These are phyloP conservation scores for Tetratostichococcus sp. DNA, from an alignment of 139 green algal genomes.

Conservation along the genomic window DNA sequence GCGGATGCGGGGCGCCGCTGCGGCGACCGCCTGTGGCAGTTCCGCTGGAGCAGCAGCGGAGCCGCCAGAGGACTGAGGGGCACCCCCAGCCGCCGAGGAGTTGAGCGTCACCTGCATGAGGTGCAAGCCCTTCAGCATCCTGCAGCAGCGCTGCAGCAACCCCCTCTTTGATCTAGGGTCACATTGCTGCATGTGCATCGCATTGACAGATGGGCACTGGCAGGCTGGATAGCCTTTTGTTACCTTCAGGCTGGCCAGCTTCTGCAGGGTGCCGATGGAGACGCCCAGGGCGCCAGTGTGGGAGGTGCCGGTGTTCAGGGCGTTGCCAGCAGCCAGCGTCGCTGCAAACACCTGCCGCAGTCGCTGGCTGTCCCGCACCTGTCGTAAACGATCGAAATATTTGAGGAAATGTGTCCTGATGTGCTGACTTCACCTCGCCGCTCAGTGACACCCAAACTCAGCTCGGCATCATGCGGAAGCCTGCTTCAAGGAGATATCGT, in stretches of 20 bases:
- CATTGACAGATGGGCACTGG: too few relatives aligned
- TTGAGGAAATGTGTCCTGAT: too few relatives aligned
- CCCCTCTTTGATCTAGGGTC: too few relatives aligned
- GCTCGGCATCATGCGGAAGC: too few relatives aligned
- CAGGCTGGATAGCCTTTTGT: too few relatives aligned
- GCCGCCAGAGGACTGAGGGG: background rate
- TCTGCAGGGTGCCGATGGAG: constrained; percentile 31
- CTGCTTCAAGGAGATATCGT: too few relatives aligned
- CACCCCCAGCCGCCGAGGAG: background rate
- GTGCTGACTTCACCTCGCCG: too few relatives aligned
- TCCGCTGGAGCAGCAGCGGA: background rate
- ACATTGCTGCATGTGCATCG: too few relatives aligned
- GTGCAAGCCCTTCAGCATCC: too few relatives aligned
- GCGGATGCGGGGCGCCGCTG: background rate
- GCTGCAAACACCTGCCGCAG: constrained; percentile 11
- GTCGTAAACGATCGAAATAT: too few relatives aligned
- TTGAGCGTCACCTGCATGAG: background rate
- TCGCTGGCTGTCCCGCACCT: constrained; percentile 27
- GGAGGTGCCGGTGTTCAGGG: constrained; percentile 38
- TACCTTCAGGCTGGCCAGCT: constrained; percentile 41
- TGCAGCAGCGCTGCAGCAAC: too few relatives aligned
- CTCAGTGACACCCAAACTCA: too few relatives aligned
- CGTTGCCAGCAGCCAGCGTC: constrained; percentile 38
- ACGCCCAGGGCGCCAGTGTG: constrained; percentile 25
- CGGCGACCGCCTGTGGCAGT: background rate